Evolutionary conservation across 1,284 basidiomycete genomes (phyloP).

Genomic region (Pascua guehoae): DNA sequence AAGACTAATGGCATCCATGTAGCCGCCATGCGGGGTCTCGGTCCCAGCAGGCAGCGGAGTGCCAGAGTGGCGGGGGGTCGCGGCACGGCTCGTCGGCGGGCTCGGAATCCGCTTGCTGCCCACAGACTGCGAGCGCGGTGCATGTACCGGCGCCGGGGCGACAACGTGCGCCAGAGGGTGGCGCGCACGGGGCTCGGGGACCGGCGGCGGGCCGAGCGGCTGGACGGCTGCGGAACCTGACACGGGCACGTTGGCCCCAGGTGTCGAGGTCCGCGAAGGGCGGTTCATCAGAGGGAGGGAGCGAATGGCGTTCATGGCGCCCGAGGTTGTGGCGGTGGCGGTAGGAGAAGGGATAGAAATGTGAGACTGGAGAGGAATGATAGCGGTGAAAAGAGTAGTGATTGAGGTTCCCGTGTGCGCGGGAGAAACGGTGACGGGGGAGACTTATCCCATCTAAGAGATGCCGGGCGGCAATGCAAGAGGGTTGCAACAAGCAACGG

Average conservation of each 20-base stretch:
- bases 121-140: conserved; percentile 30
- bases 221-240: conserved; percentile 12
- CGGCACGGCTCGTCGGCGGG: conserved; percentile 18
- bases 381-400: neutral
- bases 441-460: conserved; percentile 28
- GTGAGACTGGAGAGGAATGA: neutral
- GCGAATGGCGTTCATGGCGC: conserved; percentile 46
- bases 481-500: conserved; percentile 12
- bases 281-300: conserved; percentile 49
- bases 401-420: conserved; percentile 4
- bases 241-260: conserved; percentile 31
- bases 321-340: conserved; percentile 13
- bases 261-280: conserved; percentile 46
- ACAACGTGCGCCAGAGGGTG: conserved; percentile 2
- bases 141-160: neutral
- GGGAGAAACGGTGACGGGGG: conserved; percentile 1
- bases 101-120: conserved; percentile 14
- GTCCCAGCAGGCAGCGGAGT: conserved; percentile 8
- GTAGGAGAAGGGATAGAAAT: conserved; percentile 1
- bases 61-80: conserved; percentile 12
- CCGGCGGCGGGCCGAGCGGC: conserved; percentile 17
- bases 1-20: conserved; percentile 49
- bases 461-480: neutral
- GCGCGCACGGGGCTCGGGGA: conserved; percentile 6
- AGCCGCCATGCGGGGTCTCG: conserved; percentile 24